Conservation (phyloP, 805 yeast species). For the Maudiozyma pseudohumilis region DNA sequence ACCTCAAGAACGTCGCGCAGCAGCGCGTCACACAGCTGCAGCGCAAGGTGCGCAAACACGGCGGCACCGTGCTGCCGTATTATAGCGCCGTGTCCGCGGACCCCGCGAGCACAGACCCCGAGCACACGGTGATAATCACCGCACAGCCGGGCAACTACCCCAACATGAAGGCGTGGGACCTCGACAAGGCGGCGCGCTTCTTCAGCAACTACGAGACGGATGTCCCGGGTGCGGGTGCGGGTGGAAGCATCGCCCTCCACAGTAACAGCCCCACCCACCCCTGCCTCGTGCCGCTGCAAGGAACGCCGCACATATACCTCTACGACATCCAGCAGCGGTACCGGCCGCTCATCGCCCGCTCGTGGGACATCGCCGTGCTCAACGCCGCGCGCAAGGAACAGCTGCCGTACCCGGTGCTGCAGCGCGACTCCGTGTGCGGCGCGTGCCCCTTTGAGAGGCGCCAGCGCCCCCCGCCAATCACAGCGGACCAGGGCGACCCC, state of each 20-base stretch:
- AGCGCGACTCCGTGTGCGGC: constrained; percentile 35
- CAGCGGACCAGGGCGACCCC: constrained; percentile 13
- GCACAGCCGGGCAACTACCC: no score
- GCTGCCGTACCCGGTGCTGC: constrained; percentile 25
- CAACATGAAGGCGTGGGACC: constrained; percentile 70
- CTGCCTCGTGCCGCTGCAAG: no score
- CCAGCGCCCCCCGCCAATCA: no score
- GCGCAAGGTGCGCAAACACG: constrained; percentile 30
- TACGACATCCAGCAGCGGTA: constrained; percentile 67
- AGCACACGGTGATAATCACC: neutral
- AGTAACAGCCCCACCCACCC: neutral
- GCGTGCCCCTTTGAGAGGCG: constrained; percentile 72
- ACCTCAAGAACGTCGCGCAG: constrained; percentile 7
- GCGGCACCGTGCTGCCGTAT: constrained; percentile 48
- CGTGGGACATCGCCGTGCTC: constrained; percentile 44
- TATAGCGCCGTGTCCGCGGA: constrained; percentile 48
- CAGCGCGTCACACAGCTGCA: constrained; percentile 16
- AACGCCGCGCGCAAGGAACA: constrained; percentile 23
- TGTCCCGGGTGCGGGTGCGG: no score
- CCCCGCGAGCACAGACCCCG: constrained; percentile 59
- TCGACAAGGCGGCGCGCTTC: constrained; percentile 71
- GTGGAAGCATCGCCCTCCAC: constrained; percentile 2
- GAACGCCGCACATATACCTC: constrained; percentile 55
- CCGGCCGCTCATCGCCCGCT: constrained; percentile 70
- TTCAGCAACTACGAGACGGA: constrained; percentile 48